A percentile compares a stretch with the other conserved stretches of the same genome.
These are phyloP conservation scores for Xylaria venustula DNA, from an alignment of 495 filamentous ascomycete species.

Conservation along the genomic window DNA sequence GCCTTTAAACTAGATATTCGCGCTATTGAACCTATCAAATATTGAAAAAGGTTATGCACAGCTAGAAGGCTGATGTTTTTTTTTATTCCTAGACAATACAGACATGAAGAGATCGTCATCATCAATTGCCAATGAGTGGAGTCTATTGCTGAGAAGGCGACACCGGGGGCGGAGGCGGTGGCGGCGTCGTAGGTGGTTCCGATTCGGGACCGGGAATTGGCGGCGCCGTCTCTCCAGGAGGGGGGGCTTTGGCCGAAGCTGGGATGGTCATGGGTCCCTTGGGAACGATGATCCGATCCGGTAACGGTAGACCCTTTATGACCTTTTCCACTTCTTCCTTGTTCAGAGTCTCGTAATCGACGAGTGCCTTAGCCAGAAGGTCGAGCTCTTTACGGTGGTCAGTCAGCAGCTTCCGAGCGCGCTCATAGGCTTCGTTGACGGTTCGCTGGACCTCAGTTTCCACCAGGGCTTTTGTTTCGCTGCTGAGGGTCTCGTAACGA, in stretches of 20 bases:
- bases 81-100: too few species aligned
- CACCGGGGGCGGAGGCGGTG: conserved; percentile 13
- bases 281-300: conserved; percentile 48
- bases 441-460: conserved; percentile 82
- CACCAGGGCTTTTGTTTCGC: conserved; percentile 78
- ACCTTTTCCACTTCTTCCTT: conserved; percentile 88
- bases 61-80: too few species aligned
- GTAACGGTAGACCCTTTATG: conserved; percentile 76
- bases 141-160: too few species aligned
- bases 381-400: conserved; percentile 80
- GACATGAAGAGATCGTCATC: too few species aligned
- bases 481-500: conserved; percentile 77
- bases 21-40: too few species aligned
- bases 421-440: conserved; percentile 76
- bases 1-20: too few species aligned
- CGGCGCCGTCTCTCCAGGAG: conserved; percentile 22
- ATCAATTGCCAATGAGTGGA: too few species aligned
- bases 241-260: conserved; percentile 25
- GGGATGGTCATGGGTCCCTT: conserved; percentile 48
- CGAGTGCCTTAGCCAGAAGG: conserved; percentile 76
- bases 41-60: too few species aligned
- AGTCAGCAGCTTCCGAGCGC: conserved; percentile 68
- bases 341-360: conserved; percentile 90
- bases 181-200: conserved; percentile 14
- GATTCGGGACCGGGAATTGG: conserved; percentile 20